phyloP scores from a whole-genome alignment of 1,284 basidiomycete genomes.

The Cryptococcus jaspeensis region DNA sequence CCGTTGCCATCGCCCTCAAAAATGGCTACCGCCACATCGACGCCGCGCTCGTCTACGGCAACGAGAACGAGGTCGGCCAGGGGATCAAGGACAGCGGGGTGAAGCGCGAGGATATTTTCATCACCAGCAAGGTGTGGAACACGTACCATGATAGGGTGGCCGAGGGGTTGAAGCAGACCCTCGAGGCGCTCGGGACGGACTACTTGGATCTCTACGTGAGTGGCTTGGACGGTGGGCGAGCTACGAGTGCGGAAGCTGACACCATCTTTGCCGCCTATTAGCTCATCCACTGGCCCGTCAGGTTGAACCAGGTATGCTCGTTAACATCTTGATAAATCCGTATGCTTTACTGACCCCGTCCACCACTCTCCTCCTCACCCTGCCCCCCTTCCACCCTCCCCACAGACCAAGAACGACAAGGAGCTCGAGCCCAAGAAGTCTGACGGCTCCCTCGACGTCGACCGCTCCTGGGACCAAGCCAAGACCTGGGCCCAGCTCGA shows the following conservation, averaged over 20 bases:
- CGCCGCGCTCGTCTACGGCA: conserved; percentile 66
- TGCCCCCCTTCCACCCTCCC: too few species aligned
- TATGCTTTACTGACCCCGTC: too few species aligned
- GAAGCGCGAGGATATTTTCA: conserved; percentile 74
- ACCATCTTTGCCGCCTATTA: too few species aligned
- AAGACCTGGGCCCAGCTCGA: conserved; percentile 66
- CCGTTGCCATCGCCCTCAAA: conserved; percentile 71
- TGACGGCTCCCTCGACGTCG: conserved; percentile 48
- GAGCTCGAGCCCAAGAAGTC: too few species aligned
- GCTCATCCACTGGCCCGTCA: conserved; percentile 56
- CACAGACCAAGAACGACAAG: too few species aligned
- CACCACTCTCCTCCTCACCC: conserved; percentile 41
- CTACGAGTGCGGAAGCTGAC: too few species aligned
- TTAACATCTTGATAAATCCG: too few species aligned
- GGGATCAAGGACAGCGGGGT: conserved; percentile 76
- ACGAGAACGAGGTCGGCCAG: conserved; percentile 80
- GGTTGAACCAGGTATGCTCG: too few species aligned
- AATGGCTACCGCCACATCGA: conserved; percentile 76
- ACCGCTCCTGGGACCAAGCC: conserved; percentile 53
- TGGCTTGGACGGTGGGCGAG: too few species aligned
- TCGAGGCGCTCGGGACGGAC: conserved; percentile 66
- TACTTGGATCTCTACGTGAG: conserved; percentile 73
- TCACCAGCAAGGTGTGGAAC: conserved; percentile 62
- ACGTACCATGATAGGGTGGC: conserved; percentile 69
- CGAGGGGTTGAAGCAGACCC: conserved; percentile 65